Percentiles rank a stretch among this genome's conserved stretches.
phyloP scores from a whole-genome alignment of 2,329 filamentous ascomycete genomes.

The Monosporascus sp. region DNA sequence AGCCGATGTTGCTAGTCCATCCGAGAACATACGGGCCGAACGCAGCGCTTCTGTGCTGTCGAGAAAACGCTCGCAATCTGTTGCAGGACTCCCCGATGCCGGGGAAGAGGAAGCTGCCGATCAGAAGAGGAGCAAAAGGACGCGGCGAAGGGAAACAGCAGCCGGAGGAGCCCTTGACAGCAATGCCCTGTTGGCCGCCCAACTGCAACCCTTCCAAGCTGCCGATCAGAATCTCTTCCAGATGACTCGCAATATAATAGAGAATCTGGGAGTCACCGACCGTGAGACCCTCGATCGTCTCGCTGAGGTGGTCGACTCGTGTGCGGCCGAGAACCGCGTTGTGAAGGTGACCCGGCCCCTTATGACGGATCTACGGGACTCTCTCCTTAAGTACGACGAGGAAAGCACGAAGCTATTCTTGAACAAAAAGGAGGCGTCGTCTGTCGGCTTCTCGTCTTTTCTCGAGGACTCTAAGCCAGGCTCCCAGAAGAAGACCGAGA shows the following conservation, averaged over 20 bases:
- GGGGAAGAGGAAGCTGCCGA: conserved; percentile 52
- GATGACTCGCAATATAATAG: conserved; percentile 48
- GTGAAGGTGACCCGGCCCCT: conserved; percentile 40
- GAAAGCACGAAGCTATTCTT: conserved; percentile 48
- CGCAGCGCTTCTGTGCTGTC: conserved; percentile 36
- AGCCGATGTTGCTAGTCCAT: conserved; percentile 22
- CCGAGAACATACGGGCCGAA: conserved; percentile 28
- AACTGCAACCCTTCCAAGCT: conserved; percentile 52
- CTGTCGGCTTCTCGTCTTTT: conserved; percentile 54
- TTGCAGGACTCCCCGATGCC: conserved; percentile 51
- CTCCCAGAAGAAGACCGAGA: conserved; percentile 43
- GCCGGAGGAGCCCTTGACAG: conserved; percentile 49
- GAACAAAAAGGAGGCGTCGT: conserved; percentile 46
- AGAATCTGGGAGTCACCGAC: conserved; percentile 50
- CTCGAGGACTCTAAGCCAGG: conserved; percentile 57
- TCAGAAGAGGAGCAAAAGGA: conserved; percentile 61
- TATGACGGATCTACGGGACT: conserved; percentile 43
- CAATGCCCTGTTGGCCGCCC: conserved; percentile 45
- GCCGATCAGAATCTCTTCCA: conserved; percentile 52
- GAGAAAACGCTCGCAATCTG: conserved; percentile 58
- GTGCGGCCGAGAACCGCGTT: conserved; percentile 44
- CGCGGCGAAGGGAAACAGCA: conserved; percentile 54
- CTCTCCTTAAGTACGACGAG: conserved; percentile 46
- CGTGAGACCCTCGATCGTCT: conserved; percentile 38
- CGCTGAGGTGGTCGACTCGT: conserved; percentile 47